phyloP scores from a whole-genome alignment of 1,284 basidiomycete species.

The Grifola frondosa region DNA sequence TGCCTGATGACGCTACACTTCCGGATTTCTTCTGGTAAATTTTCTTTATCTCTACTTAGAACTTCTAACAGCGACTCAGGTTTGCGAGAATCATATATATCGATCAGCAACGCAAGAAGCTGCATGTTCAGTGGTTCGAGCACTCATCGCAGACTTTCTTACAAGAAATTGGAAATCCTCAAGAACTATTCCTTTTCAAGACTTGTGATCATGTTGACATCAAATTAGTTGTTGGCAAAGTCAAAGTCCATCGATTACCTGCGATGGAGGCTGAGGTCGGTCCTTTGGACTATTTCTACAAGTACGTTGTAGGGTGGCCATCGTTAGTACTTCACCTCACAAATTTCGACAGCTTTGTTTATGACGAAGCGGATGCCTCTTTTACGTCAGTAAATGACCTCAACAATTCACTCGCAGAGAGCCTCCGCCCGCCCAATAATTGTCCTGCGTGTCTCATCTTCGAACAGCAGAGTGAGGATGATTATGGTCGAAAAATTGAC shows the following conservation, averaged over 20 bases:
- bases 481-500: slow-evolving; percentile 19
- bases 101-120: slow-evolving; percentile 36
- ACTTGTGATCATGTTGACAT: slow-evolving; percentile 49
- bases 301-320: slow-evolving; percentile 37
- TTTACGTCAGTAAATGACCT: slow-evolving; percentile 38
- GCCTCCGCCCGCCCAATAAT: slow-evolving; percentile 42
- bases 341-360: slow-evolving; percentile 24
- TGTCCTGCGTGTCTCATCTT: slow-evolving; percentile 46
- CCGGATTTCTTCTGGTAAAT: slow-evolving; percentile 62
- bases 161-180: slow-evolving; percentile 54
- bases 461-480: slow-evolving; percentile 31
- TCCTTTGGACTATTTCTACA: slow-evolving; percentile 53
- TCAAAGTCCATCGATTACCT: slow-evolving; percentile 34
- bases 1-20: slow-evolving; percentile 40
- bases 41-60: neutral
- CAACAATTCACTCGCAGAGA: slow-evolving; percentile 9
- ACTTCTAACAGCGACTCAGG: slow-evolving; percentile 40
- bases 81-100: slow-evolving; percentile 63
- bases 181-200: slow-evolving; percentile 62
- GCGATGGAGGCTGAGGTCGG: neutral
- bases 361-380: slow-evolving; percentile 28
- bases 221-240: slow-evolving; percentile 43
- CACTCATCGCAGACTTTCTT: slow-evolving; percentile 60
- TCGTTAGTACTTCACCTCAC: slow-evolving; percentile 7
- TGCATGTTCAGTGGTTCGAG: slow-evolving; percentile 71